phyloP scores from a whole-genome alignment of 106 monocot species.

The Agapanthus africanus region DNA sequence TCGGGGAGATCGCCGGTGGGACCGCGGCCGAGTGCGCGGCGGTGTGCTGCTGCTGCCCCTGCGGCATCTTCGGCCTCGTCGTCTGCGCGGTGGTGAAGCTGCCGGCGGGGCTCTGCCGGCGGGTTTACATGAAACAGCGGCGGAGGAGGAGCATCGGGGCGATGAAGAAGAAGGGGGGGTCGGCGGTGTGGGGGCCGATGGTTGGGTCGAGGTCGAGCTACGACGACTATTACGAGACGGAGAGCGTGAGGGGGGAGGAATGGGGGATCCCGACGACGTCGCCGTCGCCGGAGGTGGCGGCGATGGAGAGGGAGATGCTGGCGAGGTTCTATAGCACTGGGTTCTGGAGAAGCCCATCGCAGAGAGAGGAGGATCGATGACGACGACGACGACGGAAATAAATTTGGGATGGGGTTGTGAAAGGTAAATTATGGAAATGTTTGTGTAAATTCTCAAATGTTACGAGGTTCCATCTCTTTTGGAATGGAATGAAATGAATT shows the following conservation, averaged over 20 bases:
- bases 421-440: too few species aligned
- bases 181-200: not conserved
- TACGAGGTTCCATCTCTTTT: too few species aligned
- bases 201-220: not conserved
- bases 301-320: conserved; percentile 65
- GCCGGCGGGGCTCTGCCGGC: conserved; percentile 24
- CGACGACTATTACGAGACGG: not conserved
- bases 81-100: conserved; percentile 24
- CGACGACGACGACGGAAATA: too few species aligned
- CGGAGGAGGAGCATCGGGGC: not conserved
- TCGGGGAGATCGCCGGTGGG: conserved; percentile 31
- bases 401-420: too few species aligned
- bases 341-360: conserved; percentile 71
- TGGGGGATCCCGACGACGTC: not conserved
- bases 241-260: not conserved
- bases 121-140: conserved; percentile 7
- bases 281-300: conserved; percentile 24
- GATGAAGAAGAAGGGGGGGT: not conserved
- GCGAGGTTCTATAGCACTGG: conserved; percentile 33
- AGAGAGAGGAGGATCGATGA: conserved; percentile 24
- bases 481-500: too few species aligned
- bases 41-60: conserved; percentile 40
- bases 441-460: too few species aligned
- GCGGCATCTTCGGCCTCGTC: conserved; percentile 25
- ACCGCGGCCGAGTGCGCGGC: conserved; percentile 42